These are phyloP conservation scores for Nectriaceae sp. DNA, from an alignment of 2,329 filamentous ascomycete genomes.

Conservation along the genomic window DNA sequence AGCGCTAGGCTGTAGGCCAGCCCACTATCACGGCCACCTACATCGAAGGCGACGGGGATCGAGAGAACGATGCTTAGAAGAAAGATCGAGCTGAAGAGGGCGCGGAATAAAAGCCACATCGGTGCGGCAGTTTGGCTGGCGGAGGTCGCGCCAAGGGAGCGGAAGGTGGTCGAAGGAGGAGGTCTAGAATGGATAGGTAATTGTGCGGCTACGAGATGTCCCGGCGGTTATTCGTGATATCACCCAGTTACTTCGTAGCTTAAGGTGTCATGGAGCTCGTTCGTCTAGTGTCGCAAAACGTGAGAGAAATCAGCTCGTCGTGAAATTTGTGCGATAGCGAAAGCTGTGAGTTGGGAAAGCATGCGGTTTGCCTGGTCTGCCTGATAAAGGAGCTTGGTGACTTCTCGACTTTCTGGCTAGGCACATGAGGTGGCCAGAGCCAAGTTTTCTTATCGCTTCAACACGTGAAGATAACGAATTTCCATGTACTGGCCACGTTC, in stretches of 20 bases:
- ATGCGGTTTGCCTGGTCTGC: background rate
- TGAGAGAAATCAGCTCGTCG: too few species aligned
- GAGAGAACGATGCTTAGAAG: slow-evolving; percentile 91
- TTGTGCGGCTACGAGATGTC: too few species aligned
- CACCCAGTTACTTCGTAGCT: too few species aligned
- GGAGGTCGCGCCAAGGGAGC: slow-evolving; percentile 28
- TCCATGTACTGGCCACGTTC: too few species aligned
- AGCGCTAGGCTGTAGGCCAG: slow-evolving; percentile 90
- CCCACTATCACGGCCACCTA: slow-evolving; percentile 91
- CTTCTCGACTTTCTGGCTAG: background rate
- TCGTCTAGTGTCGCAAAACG: too few species aligned
- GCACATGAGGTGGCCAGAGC: slow-evolving; percentile 31
- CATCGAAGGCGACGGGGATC: slow-evolving; percentile 96
- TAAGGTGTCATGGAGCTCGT: too few species aligned
- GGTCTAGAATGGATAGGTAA: slow-evolving; percentile 12
- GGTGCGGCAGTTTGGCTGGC: slow-evolving; percentile 37
- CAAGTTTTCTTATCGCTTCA: slow-evolving; percentile 32
- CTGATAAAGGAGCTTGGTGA: slow-evolving; percentile 3
- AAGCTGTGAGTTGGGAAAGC: background rate
- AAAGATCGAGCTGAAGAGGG: slow-evolving; percentile 80
- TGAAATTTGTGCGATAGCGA: too few species aligned
- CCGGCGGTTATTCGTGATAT: too few species aligned
- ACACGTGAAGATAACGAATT: too few species aligned
- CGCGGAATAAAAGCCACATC: slow-evolving; percentile 84
- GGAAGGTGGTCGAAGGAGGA: slow-evolving; percentile 11